phyloP scores from a whole-genome alignment of 2,329 filamentous ascomycete species.

The Diaporthe destruens region DNA sequence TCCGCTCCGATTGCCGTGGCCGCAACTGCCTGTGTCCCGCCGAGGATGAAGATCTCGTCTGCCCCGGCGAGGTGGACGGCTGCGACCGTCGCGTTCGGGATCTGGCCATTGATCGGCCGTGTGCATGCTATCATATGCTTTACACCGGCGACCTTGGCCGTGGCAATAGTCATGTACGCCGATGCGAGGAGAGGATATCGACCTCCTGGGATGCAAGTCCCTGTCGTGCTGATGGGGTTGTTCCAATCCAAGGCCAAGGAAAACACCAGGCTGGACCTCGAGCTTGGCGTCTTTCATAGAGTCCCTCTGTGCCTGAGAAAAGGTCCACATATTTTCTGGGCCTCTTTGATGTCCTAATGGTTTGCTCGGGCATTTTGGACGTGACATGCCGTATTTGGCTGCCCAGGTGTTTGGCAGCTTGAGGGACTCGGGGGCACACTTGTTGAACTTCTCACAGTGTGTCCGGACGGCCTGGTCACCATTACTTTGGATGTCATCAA shows the following conservation, averaged over 20 bases:
- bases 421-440: slow-evolving; percentile 63
- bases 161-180: slow-evolving; percentile 68
- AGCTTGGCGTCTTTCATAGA: slow-evolving; percentile 64
- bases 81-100: slow-evolving; percentile 63
- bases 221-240: slow-evolving; percentile 60
- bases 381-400: slow-evolving; percentile 60
- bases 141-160: slow-evolving; percentile 66
- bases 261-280: slow-evolving; percentile 62
- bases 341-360: slow-evolving; percentile 55
- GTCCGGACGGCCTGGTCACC: slow-evolving; percentile 62
- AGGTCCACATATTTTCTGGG: slow-evolving; percentile 63
- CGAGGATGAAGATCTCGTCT: slow-evolving; percentile 64
- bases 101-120: slow-evolving; percentile 61
- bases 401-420: slow-evolving; percentile 60
- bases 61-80: slow-evolving; percentile 64
- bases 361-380: slow-evolving; percentile 58
- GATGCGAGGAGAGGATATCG: slow-evolving; percentile 66
- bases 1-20: slow-evolving; percentile 65
- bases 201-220: slow-evolving; percentile 64
- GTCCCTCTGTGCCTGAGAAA: slow-evolving; percentile 61
- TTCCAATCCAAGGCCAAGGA: slow-evolving; percentile 65
- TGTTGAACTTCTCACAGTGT: slow-evolving; percentile 67
- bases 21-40: slow-evolving; percentile 65
- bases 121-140: slow-evolving; percentile 64
- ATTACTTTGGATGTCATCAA: slow-evolving; percentile 59